Conservation (phyloP, 257 asterid species). For the Jaltomata sinuosa region DNA sequence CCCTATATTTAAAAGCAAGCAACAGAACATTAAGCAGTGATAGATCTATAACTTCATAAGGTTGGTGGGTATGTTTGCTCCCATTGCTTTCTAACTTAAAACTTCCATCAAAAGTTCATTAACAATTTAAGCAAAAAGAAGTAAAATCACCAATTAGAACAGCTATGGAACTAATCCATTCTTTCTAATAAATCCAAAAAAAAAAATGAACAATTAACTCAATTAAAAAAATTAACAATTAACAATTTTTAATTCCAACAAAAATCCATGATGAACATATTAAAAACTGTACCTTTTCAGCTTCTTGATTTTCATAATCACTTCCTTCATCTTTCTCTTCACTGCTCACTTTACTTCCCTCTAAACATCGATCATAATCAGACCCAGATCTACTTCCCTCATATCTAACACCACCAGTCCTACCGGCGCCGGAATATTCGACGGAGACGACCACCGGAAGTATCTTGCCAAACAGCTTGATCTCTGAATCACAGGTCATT, state of each 20-base stretch:
- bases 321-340: constrained; percentile 11
- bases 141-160: neutral
- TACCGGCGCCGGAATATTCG: neutral
- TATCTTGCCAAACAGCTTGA: constrained; percentile 62
- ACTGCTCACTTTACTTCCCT: neutral
- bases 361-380: constrained; percentile 20
- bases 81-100: neutral
- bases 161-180: neutral
- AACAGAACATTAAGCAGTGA: neutral
- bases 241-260: neutral
- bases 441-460: constrained; percentile 15
- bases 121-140: neutral
- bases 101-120: neutral
- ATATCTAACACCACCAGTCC: neutral
- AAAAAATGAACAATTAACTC: neutral
- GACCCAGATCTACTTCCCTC: constrained; percentile 1
- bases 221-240: neutral
- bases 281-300: constrained; percentile 29
- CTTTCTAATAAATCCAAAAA: neutral
- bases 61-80: neutral
- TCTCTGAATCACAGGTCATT: constrained; percentile 38
- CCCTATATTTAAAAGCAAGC: too few relatives aligned
- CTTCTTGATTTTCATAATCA: constrained; percentile 14
- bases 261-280: neutral
- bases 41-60: neutral